phyloP scores from a whole-genome alignment of 768 basidiomycete species.

The Pholiota molesta region DNA sequence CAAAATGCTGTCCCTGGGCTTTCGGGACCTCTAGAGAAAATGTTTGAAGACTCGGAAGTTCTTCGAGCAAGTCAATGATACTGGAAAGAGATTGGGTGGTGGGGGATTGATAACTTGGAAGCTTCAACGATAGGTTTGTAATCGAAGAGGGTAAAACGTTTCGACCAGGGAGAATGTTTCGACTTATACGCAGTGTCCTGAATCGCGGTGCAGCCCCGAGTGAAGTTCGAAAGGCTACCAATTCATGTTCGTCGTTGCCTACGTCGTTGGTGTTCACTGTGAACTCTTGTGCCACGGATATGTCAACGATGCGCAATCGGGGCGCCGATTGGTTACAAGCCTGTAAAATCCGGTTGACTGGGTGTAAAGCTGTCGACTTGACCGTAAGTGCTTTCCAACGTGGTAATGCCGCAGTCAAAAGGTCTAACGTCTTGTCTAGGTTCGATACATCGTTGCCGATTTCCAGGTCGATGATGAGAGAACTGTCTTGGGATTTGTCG shows the following conservation, averaged over 20 bases:
- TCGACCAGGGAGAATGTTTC: slow-evolving; percentile 36
- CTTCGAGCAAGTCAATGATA: slow-evolving; percentile 35
- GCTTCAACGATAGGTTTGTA: slow-evolving; percentile 35
- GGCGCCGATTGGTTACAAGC: slow-evolving; percentile 38
- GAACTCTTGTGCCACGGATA: slow-evolving; percentile 35
- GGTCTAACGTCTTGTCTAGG: slow-evolving; percentile 37
- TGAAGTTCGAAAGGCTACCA: slow-evolving; percentile 30
- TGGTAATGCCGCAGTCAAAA: slow-evolving; percentile 39
- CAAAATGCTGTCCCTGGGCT: slow-evolving; percentile 31
- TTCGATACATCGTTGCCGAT: slow-evolving; percentile 31
- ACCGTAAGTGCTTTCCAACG: slow-evolving; percentile 51
- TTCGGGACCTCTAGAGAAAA: slow-evolving; percentile 42
- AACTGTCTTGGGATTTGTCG: slow-evolving; percentile 42
- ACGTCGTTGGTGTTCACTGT: slow-evolving; percentile 17
- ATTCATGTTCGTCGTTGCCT: slow-evolving; percentile 23
- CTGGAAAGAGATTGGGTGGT: slow-evolving; percentile 24
- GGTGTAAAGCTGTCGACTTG: slow-evolving; percentile 36
- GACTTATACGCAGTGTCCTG: slow-evolving; percentile 33
- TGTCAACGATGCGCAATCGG: slow-evolving; percentile 34
- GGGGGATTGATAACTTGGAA: slow-evolving; percentile 27
- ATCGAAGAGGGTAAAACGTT: slow-evolving; percentile 36
- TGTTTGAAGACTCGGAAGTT: slow-evolving; percentile 40
- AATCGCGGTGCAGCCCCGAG: slow-evolving; percentile 38
- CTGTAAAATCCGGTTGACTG: slow-evolving; percentile 42
- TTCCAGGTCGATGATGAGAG: slow-evolving; percentile 49